Base-by-base conservation (phyloP, 768 basidiomycete species). In the Naganishia antarctica region DNA sequence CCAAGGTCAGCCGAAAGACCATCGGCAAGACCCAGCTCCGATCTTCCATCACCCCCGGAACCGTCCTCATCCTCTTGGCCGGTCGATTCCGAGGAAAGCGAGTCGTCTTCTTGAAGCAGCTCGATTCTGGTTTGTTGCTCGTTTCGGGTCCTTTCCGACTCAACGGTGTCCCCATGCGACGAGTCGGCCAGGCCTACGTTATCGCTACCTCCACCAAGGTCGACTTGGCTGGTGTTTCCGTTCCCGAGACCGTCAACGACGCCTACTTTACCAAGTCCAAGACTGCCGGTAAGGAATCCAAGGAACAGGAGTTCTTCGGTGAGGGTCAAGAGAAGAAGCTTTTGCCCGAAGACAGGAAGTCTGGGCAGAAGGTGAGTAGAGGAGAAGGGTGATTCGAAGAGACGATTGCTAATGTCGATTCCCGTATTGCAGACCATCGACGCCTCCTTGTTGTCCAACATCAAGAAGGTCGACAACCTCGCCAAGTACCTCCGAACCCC, bases 21-120 rank as follows among this genome's bases (percentile, higher is more conserved):
- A 83, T 83, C 88, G 70, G 69, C 68, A 75, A 73, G 68, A 78
- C 91, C 67, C 81, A 82, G 68, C 85, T 97, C 69, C 91, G 94
- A 74, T 78, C 85, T 61, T 84, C 88, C 71, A 96, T 99, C 82
- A 88, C 87, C 67, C 90, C 92, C 67, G 96, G 96, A 69, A 87
- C 91, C 77, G 84, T 99, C 76, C 83, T 99, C 70, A 97, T 99
- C 80, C 83, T 99, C 72, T 86, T 99, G 73, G 94, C 96, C 66
- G 96, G 96, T 75, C 89, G 92, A 76, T 98, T 90, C 89, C 83
- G 90, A 70, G 94, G 94, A 69, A 98, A 98, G 86, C 86, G 96
- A 61, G 96, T 99, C 69, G 92, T 99, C 64, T 94, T 91, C 81
- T 82, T 99, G 82, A 96, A 96, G 85, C 91, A 93, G 83, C 81